A percentile compares a stretch with the other conserved stretches of the same genome.
phyloP scores from a whole-genome alignment of 2,329 filamentous ascomycete genomes.

The Tetracladium maxilliforme region DNA sequence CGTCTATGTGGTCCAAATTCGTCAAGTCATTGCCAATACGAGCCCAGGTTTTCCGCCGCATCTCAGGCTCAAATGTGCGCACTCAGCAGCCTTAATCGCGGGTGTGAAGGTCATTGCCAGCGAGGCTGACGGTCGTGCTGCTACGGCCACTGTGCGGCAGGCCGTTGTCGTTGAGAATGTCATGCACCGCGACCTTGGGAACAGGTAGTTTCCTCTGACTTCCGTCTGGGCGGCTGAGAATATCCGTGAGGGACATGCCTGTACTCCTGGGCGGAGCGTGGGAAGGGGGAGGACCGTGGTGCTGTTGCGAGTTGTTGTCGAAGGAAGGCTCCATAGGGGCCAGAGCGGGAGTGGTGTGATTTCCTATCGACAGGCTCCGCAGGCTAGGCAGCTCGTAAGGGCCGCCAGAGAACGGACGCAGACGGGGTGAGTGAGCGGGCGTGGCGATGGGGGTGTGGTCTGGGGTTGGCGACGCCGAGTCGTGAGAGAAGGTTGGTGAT shows the following conservation, averaged over 20 bases:
- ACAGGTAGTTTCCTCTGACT: conserved; percentile 83
- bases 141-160: conserved; percentile 59
- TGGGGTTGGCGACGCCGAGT: conserved; percentile 86
- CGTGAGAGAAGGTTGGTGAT: conserved; percentile 91
- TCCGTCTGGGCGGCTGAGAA: conserved; percentile 79
- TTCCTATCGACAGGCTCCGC: conserved; percentile 56
- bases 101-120: conserved; percentile 59
- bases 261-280: conserved; percentile 36
- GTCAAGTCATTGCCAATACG: too few relatives aligned
- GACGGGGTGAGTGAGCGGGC: conserved; percentile 82
- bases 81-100: too few relatives aligned
- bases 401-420: conserved; percentile 58
- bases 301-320: conserved; percentile 12
- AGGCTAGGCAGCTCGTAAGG: conserved; percentile 79
- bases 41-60: too few relatives aligned
- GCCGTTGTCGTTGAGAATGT: conserved; percentile 52
- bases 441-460: conserved; percentile 98
- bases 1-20: too few relatives aligned
- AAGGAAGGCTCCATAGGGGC: conserved; percentile 56
- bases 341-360: conserved; percentile 47
- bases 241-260: conserved; percentile 77
- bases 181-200: conserved; percentile 76
- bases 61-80: too few relatives aligned
- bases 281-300: conserved; percentile 33
- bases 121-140: conserved; percentile 63